These are phyloP conservation scores for Saxophila tyrrhenica DNA, from an alignment of 495 filamentous ascomycete species.

Conservation along the genomic window DNA sequence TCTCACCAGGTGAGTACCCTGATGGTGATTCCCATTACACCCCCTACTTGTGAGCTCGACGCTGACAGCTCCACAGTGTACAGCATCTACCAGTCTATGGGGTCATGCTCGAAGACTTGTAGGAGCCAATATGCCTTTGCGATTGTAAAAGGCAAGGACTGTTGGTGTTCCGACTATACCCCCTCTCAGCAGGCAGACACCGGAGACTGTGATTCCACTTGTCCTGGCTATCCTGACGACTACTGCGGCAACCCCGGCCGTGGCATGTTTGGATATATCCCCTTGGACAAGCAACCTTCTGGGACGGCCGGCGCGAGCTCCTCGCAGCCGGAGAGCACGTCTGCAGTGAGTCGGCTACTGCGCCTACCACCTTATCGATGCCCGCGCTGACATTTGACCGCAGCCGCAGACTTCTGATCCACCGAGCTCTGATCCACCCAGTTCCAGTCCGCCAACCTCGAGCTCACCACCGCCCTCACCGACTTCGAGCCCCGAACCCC, in stretches of 20 bases:
- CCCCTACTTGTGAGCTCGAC: background rate
- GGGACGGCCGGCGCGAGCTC: constrained; percentile 32
- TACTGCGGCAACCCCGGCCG: constrained; percentile 47
- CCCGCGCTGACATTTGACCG: too few species aligned
- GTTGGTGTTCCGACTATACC: constrained; percentile 61
- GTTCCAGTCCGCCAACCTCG: too few species aligned
- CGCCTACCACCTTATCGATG: background rate
- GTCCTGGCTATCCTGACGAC: constrained; percentile 28
- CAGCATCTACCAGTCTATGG: constrained; percentile 38
- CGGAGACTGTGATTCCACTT: constrained; percentile 50
- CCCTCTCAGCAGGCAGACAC: constrained; percentile 30
- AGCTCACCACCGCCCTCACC: constrained; percentile 7
- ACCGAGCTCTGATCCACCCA: too few species aligned
- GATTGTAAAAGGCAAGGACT: constrained; percentile 50
- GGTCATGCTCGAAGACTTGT: constrained; percentile 48
- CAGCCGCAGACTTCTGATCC: too few species aligned
- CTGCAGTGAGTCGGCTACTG: constrained; percentile 4
- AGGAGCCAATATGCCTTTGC: constrained; percentile 50
- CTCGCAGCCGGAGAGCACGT: constrained; percentile 8
- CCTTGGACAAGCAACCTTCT: constrained; percentile 34
- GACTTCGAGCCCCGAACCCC: constrained; percentile 1
- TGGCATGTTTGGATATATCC: constrained; percentile 51
- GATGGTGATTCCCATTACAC: background rate
- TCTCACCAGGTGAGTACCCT: background rate
- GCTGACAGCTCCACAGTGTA: constrained; percentile 12